These are phyloP conservation scores for Sporothrix pallida DNA, from an alignment of 2,329 filamentous ascomycete genomes.

Conservation along the genomic window DNA sequence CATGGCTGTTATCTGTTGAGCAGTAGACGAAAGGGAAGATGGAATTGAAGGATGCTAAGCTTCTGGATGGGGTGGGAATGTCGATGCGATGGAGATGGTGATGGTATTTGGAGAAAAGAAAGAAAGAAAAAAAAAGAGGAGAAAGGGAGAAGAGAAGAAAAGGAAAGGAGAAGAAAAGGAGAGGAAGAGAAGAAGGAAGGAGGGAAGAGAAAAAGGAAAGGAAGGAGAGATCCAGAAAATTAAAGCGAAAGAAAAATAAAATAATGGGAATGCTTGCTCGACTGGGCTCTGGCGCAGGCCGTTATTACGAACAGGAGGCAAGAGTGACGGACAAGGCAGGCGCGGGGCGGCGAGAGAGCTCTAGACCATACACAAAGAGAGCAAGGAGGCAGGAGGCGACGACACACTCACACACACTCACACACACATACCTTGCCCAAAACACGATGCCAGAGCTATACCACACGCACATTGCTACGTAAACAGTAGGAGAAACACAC, in stretches of 20 bases:
- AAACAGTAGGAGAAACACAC: constrained; percentile 1
- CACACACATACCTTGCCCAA: not conserved
- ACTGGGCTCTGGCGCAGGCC: constrained; percentile 13
- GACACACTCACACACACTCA: not conserved
- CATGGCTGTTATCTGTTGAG: constrained; percentile 51
- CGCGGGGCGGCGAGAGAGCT: constrained; percentile 21
- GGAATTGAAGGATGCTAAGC: not conserved
- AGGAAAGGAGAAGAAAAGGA: not conserved
- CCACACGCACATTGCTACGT: not conserved
- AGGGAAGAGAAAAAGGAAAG: constrained; percentile 11
- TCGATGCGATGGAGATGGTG: constrained; percentile 14
- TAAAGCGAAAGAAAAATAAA: constrained; percentile 34
- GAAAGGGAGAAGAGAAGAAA: not conserved
- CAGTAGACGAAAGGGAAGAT: constrained; percentile 22
- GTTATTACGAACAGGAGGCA: constrained; percentile 18
- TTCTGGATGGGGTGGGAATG: not conserved
- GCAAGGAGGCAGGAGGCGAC: not conserved
- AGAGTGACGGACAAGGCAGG: constrained; percentile 26
- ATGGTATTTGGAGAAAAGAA: constrained; percentile 12
- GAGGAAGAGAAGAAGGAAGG: constrained; percentile 6
- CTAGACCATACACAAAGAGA: constrained; percentile 9
- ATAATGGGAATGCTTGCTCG: constrained; percentile 27
- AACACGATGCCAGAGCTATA: not conserved
- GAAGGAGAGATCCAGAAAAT: constrained; percentile 21
- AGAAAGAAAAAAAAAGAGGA: constrained; percentile 19